Base-by-base conservation (phyloP, 257 asterid genomes). In the Solanum sejunctum region DNA sequence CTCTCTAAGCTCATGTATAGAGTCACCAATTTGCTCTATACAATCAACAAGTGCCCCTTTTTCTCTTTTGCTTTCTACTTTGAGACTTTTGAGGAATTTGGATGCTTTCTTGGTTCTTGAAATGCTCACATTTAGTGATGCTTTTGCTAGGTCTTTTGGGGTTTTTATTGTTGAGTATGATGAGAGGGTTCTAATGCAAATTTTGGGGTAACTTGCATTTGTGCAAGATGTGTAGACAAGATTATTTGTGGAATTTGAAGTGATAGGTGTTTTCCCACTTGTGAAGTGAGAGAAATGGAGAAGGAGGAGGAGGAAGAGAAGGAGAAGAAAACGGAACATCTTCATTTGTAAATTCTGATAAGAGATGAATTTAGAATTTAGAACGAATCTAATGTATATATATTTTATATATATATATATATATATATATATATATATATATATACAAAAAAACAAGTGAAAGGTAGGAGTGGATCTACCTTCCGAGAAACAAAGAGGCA, bases 121-220 rank as follows among this genome's bases (percentile, higher is more conserved):
- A 51, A 96, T 92, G 93, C 98, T 93, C 72, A 93, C 91, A 49
- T 87, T 71, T 57, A 95, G 95, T 43, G 97, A 96, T 11, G 91
- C 97, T 82, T 84, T 92, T 1, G 98, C 97, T 41, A 96, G 87
- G 32, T 89, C 94, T 6, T 93, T 90, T 54, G 93, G 98, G 67
- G 92, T 94, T 87, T 86, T 88, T 57, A 83, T 20, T 89, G 95
- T 89, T 28, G 92, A 86, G 88, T 93, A 86, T 51, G 63, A 77
- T 77, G 98, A 89, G 73, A 96, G 98, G 15, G 98, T 93, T 26
- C 93, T 89, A 81, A 94, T 82, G 92, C 99, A 96, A 84, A 94
- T 81, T 81, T 90, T 89, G 1, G 98, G 99, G 93, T 92, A 96
- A 90, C 92, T 95, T 54, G 98, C 99, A 87, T 95, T 93, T 77